These are phyloP conservation scores for Hibiscus mutabilis DNA, from an alignment of 345 rosid species.

Conservation along the genomic window DNA sequence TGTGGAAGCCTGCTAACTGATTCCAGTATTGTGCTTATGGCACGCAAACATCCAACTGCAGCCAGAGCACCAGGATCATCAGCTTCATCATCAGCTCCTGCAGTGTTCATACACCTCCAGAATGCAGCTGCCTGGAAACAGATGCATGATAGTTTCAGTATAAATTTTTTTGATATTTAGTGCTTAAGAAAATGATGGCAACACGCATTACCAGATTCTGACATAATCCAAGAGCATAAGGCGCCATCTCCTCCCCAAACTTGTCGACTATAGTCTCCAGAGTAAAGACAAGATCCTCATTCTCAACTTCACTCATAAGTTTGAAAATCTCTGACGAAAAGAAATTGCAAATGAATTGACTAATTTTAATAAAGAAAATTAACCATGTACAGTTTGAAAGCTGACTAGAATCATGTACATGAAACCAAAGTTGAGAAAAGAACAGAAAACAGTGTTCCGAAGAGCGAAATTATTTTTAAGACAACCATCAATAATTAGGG, in stretches of 20 bases:
- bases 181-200: not conserved
- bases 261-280: constrained; percentile 72
- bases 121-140: constrained; percentile 61
- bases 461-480: not conserved
- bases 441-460: not conserved
- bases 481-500: not conserved
- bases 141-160: not conserved
- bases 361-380: not conserved
- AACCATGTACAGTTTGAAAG: not conserved
- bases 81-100: no score
- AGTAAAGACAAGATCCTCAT: constrained; percentile 84
- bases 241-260: constrained; percentile 85
- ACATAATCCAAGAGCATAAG: constrained; percentile 76
- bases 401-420: not conserved
- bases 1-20: no score
- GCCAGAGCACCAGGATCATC: constrained; percentile 83
- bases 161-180: not conserved
- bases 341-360: not conserved
- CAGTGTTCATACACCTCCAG: constrained; percentile 75
- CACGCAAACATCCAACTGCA: constrained; percentile 79
- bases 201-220: constrained; percentile 53
- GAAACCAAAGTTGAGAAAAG: not conserved
- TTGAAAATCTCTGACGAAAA: constrained; percentile 73
- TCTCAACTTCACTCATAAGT: constrained; percentile 96
- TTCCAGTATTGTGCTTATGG: constrained; percentile 54